Conservation (phyloP, 352 stramenopile genomes). For the Albugo candida region DNA sequence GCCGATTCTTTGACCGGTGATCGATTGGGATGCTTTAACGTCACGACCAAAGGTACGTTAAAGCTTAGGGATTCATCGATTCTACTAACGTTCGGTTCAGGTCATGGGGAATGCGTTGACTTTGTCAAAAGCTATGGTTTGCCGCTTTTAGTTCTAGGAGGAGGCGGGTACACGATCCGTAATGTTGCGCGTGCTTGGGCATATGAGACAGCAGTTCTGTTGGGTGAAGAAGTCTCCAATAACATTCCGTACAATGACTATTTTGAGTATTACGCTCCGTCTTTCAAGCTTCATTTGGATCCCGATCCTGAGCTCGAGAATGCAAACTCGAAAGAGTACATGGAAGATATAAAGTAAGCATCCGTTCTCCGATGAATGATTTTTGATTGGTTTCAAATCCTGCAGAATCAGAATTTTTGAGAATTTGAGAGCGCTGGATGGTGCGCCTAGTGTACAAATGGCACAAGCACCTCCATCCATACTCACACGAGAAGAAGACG, state of each 20-base stretch:
- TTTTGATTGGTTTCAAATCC: background rate
- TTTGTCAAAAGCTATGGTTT: slow-evolving; percentile 79
- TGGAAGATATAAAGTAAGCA: slow-evolving; percentile 66
- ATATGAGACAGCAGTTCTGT: slow-evolving; percentile 92
- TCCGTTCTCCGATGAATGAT: background rate
- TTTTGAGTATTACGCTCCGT: slow-evolving; percentile 69
- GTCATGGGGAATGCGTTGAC: slow-evolving; percentile 58
- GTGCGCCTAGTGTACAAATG: slow-evolving; percentile 71
- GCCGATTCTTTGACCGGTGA: slow-evolving; percentile 94
- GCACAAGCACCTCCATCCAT: slow-evolving; percentile 39
- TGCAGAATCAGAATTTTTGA: slow-evolving; percentile 70
- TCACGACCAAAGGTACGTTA: slow-evolving; percentile 64
- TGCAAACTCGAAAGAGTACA: slow-evolving; percentile 62
- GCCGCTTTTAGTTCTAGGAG: slow-evolving; percentile 64
- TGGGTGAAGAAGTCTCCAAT: slow-evolving; percentile 64
- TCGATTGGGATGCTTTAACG: slow-evolving; percentile 95
- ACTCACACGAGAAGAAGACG: slow-evolving; percentile 62
- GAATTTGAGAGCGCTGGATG: slow-evolving; percentile 46
- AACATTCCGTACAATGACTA: slow-evolving; percentile 75
- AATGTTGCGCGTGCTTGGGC: slow-evolving; percentile 89
- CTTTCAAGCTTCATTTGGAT: slow-evolving; percentile 73
- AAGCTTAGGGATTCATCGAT: background rate
- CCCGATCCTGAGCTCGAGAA: slow-evolving; percentile 61
- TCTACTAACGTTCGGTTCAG: background rate
- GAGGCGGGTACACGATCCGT: slow-evolving; percentile 70